Evolutionary conservation across 306 rosid species (phyloP).

Genomic region (Clitoria ternatea): DNA sequence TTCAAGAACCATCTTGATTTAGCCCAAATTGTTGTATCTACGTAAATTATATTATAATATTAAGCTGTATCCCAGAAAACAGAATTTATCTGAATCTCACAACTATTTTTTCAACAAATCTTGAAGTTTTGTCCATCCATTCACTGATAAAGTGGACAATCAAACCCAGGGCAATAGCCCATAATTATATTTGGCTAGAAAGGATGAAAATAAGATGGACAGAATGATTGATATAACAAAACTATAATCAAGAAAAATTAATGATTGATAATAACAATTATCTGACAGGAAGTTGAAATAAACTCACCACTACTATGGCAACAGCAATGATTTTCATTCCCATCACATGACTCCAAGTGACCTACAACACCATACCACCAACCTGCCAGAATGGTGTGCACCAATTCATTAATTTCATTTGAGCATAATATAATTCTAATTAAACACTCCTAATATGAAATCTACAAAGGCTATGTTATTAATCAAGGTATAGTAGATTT

Average conservation of each 20-base stretch:
- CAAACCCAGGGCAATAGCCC: not conserved
- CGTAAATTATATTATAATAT: not conserved
- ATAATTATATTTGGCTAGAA: not conserved
- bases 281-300: slow-evolving; percentile 8
- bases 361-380: slow-evolving; percentile 95
- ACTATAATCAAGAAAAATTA: not conserved
- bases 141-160: not conserved
- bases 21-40: not conserved
- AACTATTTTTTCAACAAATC: not conserved
- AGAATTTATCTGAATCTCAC: not conserved
- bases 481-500: not conserved
- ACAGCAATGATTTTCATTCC: slow-evolving; percentile 54
- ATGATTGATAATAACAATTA: not conserved
- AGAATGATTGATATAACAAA: not conserved
- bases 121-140: not conserved
- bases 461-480: not conserved
- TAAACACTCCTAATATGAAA: not conserved
- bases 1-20: not conserved
- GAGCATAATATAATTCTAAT: not conserved
- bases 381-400: slow-evolving; percentile 46
- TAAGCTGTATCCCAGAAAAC: not conserved
- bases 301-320: slow-evolving; percentile 65
- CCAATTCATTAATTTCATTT: slow-evolving; percentile 18
- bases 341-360: slow-evolving; percentile 77
- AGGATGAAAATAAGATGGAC: not conserved